A percentile compares a stretch with the other conserved stretches of the same genome.
Conservation (phyloP, 2,329 filamentous ascomycete genomes). For the Ampelomyces quisqualis region DNA sequence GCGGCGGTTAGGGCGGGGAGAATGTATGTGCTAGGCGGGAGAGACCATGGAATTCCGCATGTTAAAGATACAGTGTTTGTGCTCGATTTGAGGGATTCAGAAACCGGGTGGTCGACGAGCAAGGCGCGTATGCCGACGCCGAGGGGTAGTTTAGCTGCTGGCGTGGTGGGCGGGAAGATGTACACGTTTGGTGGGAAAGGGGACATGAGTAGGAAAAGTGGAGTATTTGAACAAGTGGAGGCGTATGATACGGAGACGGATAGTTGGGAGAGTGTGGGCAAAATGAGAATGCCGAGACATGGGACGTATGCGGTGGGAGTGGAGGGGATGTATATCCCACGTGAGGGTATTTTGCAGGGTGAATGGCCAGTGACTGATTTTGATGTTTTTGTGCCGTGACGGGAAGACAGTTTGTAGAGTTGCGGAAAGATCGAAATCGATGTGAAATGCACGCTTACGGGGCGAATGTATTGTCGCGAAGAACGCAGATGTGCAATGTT, state of each 20-base stretch:
- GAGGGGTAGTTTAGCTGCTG: slow-evolving; percentile 24
- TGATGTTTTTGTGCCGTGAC: slow-evolving; percentile 16
- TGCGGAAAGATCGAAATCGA: neutral
- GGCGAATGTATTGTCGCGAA: no score
- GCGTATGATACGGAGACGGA: slow-evolving; percentile 22
- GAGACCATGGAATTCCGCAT: slow-evolving; percentile 14
- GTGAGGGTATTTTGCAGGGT: slow-evolving; percentile 21
- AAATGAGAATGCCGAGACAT: slow-evolving; percentile 29
- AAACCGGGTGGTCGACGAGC: slow-evolving; percentile 21
- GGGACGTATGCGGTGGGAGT: slow-evolving; percentile 28
- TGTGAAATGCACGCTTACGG: no score
- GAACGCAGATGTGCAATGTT: no score
- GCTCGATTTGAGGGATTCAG: slow-evolving; percentile 23
- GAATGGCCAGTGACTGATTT: slow-evolving; percentile 18
- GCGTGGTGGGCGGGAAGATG: slow-evolving; percentile 20
- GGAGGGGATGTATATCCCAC: slow-evolving; percentile 26
- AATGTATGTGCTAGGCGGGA: slow-evolving; percentile 31
- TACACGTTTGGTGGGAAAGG: slow-evolving; percentile 34
- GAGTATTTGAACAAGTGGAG: slow-evolving; percentile 24
- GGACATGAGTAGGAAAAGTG: slow-evolving; percentile 13
- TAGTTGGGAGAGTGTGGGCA: slow-evolving; percentile 16
- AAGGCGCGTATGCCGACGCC: slow-evolving; percentile 24
- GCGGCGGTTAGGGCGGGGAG: slow-evolving; percentile 22
- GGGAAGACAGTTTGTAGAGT: neutral
- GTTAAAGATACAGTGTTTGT: slow-evolving; percentile 24